Percentiles rank a stretch among this genome's conserved stretches.
Evolutionary conservation across 2,329 filamentous ascomycete genomes (phyloP).

Genomic region (Pseudohalonectria lignicola): DNA sequence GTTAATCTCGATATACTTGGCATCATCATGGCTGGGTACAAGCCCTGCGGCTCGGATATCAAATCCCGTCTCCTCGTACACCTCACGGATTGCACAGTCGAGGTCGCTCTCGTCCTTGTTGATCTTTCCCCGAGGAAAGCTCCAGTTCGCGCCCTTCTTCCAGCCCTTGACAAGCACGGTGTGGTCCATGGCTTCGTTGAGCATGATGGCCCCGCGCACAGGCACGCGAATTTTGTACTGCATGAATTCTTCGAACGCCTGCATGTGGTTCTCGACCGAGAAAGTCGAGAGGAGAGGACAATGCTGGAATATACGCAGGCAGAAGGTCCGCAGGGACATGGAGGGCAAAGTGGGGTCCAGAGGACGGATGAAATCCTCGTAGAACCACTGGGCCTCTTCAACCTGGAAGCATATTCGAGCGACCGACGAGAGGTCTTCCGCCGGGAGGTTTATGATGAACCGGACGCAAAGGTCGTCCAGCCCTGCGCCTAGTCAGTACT

Average conservation of each 20-base stretch:
- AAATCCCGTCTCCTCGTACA: slow-evolving; percentile 92
- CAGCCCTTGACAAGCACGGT: slow-evolving; percentile 91
- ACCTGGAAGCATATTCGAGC: slow-evolving; percentile 97
- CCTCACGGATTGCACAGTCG: slow-evolving; percentile 87
- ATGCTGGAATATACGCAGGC: slow-evolving; percentile 83
- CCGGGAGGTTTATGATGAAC: slow-evolving; percentile 93
- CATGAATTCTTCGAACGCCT: slow-evolving; percentile 84
- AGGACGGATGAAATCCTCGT: slow-evolving; percentile 97
- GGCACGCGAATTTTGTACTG: slow-evolving; percentile 92
- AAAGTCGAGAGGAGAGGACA: slow-evolving; percentile 81
- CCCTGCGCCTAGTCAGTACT: slow-evolving; percentile 40
- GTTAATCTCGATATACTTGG: slow-evolving; percentile 77
- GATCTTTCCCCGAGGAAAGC: slow-evolving; percentile 93
- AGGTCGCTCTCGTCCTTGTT: slow-evolving; percentile 94
- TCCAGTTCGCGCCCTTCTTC: slow-evolving; percentile 96
- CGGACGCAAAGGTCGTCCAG: slow-evolving; percentile 96
- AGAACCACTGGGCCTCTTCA: slow-evolving; percentile 99
- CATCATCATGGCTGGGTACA: slow-evolving; percentile 57
- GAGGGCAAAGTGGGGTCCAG: slow-evolving; percentile 76
- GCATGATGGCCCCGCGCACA: slow-evolving; percentile 84
- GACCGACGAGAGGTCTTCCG: slow-evolving; percentile 80
- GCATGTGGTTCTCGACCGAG: slow-evolving; percentile 64
- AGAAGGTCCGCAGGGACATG: slow-evolving; percentile 76
- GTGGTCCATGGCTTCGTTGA: slow-evolving; percentile 90
- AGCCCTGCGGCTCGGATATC: slow-evolving; percentile 69